phyloP scores from a whole-genome alignment of 345 rosid genomes.

The Gossypium australe region DNA sequence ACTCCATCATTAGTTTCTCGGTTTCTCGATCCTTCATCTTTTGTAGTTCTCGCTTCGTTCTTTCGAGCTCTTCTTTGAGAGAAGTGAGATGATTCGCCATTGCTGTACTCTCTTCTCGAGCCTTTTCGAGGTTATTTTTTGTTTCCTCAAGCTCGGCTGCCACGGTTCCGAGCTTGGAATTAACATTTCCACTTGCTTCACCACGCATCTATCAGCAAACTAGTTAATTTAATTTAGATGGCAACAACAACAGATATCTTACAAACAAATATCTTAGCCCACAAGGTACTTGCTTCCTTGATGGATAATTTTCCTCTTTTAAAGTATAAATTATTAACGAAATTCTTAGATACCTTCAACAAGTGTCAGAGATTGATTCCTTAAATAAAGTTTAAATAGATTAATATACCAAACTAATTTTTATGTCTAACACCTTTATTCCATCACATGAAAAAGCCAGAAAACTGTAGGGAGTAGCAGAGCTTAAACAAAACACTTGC shows the following conservation, averaged over 20 bases:
- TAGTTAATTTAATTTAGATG: neutral
- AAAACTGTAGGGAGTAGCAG: neutral
- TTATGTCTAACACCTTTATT: neutral
- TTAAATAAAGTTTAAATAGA: neutral
- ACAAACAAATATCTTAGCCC: neutral
- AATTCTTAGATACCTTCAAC: neutral
- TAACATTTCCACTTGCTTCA: conserved; percentile 22
- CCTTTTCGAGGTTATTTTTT: conserved; percentile 54
- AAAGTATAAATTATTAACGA: neutral
- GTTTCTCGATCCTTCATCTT: conserved; percentile 32
- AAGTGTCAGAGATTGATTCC: conserved; percentile 7
- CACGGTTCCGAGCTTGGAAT: conserved; percentile 26
- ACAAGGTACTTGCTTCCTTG: neutral
- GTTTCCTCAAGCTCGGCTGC: conserved; percentile 72
- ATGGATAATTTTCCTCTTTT: neutral
- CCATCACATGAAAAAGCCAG: conserved; percentile 8
- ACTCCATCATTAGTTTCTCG: conserved; percentile 24
- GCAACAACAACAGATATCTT: neutral
- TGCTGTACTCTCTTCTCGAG: conserved; percentile 53
- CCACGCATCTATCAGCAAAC: conserved; percentile 32
- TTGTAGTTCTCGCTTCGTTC: conserved; percentile 62
- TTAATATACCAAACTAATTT: neutral
- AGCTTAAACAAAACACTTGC: too few species aligned
- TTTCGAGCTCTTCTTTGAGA: conserved; percentile 69
- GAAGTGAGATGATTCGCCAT: conserved; percentile 57